Base-by-base conservation (phyloP, 441 rosid species). In the Corymbia calophylla region DNA sequence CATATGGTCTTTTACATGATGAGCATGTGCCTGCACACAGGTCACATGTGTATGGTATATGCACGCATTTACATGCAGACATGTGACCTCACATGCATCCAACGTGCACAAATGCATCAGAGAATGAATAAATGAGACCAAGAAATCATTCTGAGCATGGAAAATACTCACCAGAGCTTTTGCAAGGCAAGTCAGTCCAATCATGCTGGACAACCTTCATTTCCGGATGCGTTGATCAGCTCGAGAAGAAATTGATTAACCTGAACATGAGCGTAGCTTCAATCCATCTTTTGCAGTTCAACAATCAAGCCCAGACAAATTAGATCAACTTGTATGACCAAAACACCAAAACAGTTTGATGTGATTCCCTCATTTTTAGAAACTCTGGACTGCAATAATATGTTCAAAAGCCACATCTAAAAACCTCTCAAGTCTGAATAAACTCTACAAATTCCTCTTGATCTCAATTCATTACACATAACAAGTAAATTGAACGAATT, bases 161-260 rank as follows among this genome's bases (percentile, higher is more conserved):
- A 31, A 31, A 89, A 23, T 44, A 85, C 94, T 90, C 90, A 97
- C 99, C 95, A 6, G 95, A 89, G 88, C 70, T 91, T 91, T 92
- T 93, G 87, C 88, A 89, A 89, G 96, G 88, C 90, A 96, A 93
- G 93, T 97, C 95, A 90, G 95, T 95, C 99, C 99, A 98, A 55
- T 95, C 96, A 13, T 91, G 92, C 16, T 97, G 96, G 51, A 86
- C 92, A 64, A 91, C 90, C 93, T 94, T 93, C 91, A 53, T 88
- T 93, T 97, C 94, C 9, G 99, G 99, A 92, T 82, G 96, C 98
- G 88, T 89, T 92, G 56, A 97, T 92, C 95, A 97, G 91, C 77
- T 97, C 97, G 0, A 92, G 88, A 88, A 98, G 99, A 88, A 97
- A 94, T 93, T 94, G 94, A 93, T 98, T 98, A 91, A 98, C 99